Percentiles rank a stretch among this genome's conserved stretches.
These are phyloP conservation scores for Coemansia sp. DNA, from an alignment of 192 early-diverging fungal species.

Conservation along the genomic window DNA sequence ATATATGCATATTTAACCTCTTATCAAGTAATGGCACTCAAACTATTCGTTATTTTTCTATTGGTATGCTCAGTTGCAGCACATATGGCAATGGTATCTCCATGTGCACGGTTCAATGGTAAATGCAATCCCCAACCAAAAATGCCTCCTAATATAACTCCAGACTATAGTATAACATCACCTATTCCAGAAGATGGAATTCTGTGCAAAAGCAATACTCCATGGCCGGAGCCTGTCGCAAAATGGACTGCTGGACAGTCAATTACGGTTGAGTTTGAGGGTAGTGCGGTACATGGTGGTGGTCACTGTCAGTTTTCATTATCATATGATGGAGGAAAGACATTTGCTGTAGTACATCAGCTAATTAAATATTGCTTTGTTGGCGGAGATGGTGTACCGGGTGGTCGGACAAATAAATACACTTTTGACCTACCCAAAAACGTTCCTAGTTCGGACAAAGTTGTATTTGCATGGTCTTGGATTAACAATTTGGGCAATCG, in stretches of 20 bases:
- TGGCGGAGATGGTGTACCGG: constrained; percentile 19
- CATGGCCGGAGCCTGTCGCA: constrained; percentile 26
- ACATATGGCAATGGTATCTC: constrained; percentile 42
- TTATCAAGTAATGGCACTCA: neutral
- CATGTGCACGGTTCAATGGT: constrained; percentile 42
- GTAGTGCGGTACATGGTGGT: constrained; percentile 51
- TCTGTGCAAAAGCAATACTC: constrained; percentile 30
- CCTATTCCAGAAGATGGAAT: constrained; percentile 11
- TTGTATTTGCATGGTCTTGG: constrained; percentile 67
- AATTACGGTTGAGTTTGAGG: constrained; percentile 44
- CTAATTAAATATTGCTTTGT: constrained; percentile 52
- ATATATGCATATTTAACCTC: neutral
- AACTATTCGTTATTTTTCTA: neutral
- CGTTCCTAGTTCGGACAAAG: constrained; percentile 48
- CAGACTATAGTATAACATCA: constrained; percentile 34
- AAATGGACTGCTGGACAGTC: constrained; percentile 54
- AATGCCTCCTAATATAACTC: constrained; percentile 30
- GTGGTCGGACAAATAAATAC: constrained; percentile 12
- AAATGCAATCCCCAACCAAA: constrained; percentile 9
- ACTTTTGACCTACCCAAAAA: constrained; percentile 57
- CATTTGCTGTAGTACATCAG: constrained; percentile 56
- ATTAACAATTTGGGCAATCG: constrained; percentile 67
- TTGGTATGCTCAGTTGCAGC: constrained; percentile 29
- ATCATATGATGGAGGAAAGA: constrained; percentile 59
- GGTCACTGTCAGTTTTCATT: constrained; percentile 64